phyloP scores from a whole-genome alignment of 371 early-diverging fungal genomes.

The Mortierella sp. region DNA sequence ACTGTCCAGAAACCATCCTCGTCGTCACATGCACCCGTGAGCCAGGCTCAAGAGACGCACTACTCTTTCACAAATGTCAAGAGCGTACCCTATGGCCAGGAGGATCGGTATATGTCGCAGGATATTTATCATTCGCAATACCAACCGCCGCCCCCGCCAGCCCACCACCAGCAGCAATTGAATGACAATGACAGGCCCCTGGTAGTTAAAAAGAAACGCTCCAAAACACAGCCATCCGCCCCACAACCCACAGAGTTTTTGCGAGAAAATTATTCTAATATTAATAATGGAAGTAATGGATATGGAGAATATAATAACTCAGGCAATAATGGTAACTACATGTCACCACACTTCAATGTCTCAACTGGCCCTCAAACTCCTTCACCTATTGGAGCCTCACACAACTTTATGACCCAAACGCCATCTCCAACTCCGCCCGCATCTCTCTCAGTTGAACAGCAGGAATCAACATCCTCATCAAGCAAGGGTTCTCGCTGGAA shows the following conservation, averaged over 20 bases:
- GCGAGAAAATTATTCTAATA: slow-evolving; percentile 5
- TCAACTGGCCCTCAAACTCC: slow-evolving; percentile 17
- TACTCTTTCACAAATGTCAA: slow-evolving; percentile 4
- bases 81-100: slow-evolving; percentile 17
- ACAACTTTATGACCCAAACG: slow-evolving; percentile 24
- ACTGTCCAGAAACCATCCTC: neutral
- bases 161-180: neutral
- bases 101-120: slow-evolving; percentile 13
- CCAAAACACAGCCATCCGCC: slow-evolving; percentile 23
- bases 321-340: slow-evolving; percentile 13
- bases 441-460: slow-evolving; percentile 14
- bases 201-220: slow-evolving; percentile 27
- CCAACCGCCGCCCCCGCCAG: slow-evolving; percentile 18
- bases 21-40: neutral
- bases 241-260: slow-evolving; percentile 3
- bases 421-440: slow-evolving; percentile 20
- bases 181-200: slow-evolving; percentile 1
- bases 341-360: slow-evolving; percentile 16
- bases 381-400: slow-evolving; percentile 6
- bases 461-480: slow-evolving; percentile 8
- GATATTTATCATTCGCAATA: slow-evolving; percentile 9
- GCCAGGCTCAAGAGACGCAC: neutral
- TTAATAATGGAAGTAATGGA: neutral
- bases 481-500: slow-evolving; percentile 37
- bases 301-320: slow-evolving; percentile 10